phyloP scores from a whole-genome alignment of 257 asterid genomes.

The Nicotiana paniculata region DNA sequence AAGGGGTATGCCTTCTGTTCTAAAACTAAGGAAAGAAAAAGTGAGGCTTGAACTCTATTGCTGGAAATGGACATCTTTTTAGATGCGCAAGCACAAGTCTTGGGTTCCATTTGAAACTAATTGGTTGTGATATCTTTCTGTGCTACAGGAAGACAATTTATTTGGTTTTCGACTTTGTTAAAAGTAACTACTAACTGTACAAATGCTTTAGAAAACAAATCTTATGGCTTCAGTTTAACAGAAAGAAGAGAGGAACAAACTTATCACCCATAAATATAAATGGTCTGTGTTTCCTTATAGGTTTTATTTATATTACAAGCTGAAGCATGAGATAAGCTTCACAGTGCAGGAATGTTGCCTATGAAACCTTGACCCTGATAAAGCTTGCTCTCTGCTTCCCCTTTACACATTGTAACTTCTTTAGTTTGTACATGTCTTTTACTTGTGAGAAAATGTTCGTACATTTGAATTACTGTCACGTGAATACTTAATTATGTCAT shows the following conservation, averaged over 20 bases:
- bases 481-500: background rate
- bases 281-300: background rate
- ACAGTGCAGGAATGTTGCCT: background rate
- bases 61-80: background rate
- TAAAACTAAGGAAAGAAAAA: background rate
- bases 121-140: background rate
- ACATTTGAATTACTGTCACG: background rate
- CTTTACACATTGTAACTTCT: background rate
- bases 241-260: background rate
- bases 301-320: background rate
- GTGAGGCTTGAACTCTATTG: background rate
- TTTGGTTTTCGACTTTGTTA: background rate
- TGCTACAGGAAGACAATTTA: background rate
- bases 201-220: background rate
- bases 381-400: background rate
- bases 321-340: background rate
- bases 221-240: background rate
- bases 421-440: background rate
- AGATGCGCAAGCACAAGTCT: background rate
- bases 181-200: background rate
- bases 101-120: background rate
- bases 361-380: background rate
- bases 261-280: background rate
- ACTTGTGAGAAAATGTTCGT: background rate
- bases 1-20: background rate